These are phyloP conservation scores for Solanum rostratum DNA, from an alignment of 257 asterid genomes.

Conservation along the genomic window DNA sequence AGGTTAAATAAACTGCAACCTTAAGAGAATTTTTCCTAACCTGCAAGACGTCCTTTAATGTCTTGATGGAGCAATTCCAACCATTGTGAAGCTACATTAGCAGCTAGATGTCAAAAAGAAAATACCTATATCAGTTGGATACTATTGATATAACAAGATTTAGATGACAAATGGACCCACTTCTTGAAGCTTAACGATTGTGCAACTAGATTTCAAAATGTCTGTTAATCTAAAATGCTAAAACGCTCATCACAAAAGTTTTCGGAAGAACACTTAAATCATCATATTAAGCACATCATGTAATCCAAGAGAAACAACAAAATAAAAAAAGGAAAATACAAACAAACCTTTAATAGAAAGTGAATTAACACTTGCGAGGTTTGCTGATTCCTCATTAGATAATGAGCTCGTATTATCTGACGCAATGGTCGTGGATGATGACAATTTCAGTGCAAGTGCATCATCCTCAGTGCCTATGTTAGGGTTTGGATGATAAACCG, in stretches of 20 bases:
- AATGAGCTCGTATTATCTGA: slow-evolving; percentile 45
- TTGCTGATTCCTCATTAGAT: slow-evolving; percentile 56
- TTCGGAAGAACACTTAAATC: not conserved
- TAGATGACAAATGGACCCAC: not conserved
- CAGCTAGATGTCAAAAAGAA: not conserved
- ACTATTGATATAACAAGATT: not conserved
- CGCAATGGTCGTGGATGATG: slow-evolving; percentile 32
- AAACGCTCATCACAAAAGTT: not conserved
- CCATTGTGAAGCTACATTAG: slow-evolving; percentile 78
- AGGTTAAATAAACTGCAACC: not conserved
- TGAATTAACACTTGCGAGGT: slow-evolving; percentile 43
- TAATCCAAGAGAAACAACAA: not conserved
- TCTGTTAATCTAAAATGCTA: not conserved
- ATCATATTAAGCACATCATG: not conserved
- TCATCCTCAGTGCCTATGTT: slow-evolving; percentile 31
- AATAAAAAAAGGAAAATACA: not conserved
- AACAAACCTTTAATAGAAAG: slow-evolving; percentile 67
- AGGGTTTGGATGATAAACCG: slow-evolving; percentile 12
- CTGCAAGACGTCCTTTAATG: slow-evolving; percentile 79
- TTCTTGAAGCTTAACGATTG: not conserved
- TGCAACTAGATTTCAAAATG: not conserved
- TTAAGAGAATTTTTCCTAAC: slow-evolving; percentile 16
- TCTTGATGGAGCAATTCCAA: slow-evolving; percentile 89
- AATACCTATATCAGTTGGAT: not conserved
- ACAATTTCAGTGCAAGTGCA: slow-evolving; percentile 39